Conservation (phyloP, 208 protist species). For the Naegleria gruberi region DNA sequence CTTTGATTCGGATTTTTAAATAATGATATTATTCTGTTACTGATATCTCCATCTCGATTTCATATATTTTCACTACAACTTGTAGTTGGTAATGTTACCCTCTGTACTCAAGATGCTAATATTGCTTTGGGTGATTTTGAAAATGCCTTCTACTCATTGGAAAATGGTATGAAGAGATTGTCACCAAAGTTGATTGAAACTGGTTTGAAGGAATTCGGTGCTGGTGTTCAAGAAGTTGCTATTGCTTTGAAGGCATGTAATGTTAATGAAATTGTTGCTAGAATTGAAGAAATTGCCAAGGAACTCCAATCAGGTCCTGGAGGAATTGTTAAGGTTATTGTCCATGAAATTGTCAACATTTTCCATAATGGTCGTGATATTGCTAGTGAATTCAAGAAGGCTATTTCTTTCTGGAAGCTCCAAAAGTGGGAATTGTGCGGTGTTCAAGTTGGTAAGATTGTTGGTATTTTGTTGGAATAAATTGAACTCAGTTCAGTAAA, state of each 20-base stretch:
- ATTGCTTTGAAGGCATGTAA: slow-evolving; percentile 16
- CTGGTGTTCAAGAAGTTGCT: background rate
- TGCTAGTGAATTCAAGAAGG: slow-evolving; percentile 21
- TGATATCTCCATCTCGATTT: no score
- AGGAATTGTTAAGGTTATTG: slow-evolving; percentile 25
- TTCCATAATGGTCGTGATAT: slow-evolving; percentile 25
- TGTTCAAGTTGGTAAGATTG: slow-evolving; percentile 23
- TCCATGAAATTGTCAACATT: slow-evolving; percentile 29
- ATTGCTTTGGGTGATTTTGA: background rate
- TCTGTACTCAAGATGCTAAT: background rate
- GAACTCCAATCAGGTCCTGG: background rate
- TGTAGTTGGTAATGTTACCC: background rate
- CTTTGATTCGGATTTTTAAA: background rate
- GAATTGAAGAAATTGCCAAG: slow-evolving; percentile 12
- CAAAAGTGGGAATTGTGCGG: slow-evolving; percentile 3
- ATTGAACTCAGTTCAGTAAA: no score
- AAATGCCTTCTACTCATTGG: background rate
- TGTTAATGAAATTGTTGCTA: slow-evolving; percentile 16
- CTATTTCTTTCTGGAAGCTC: slow-evolving; percentile 3
- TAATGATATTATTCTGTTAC: no score
- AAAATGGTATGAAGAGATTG: background rate
- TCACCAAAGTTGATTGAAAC: background rate
- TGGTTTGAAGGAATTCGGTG: background rate
- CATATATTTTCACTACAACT: no score
- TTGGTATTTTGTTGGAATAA: slow-evolving; percentile 32